Conservation (phyloP, 2,329 filamentous ascomycete species). For the Fusarium anguioides region DNA sequence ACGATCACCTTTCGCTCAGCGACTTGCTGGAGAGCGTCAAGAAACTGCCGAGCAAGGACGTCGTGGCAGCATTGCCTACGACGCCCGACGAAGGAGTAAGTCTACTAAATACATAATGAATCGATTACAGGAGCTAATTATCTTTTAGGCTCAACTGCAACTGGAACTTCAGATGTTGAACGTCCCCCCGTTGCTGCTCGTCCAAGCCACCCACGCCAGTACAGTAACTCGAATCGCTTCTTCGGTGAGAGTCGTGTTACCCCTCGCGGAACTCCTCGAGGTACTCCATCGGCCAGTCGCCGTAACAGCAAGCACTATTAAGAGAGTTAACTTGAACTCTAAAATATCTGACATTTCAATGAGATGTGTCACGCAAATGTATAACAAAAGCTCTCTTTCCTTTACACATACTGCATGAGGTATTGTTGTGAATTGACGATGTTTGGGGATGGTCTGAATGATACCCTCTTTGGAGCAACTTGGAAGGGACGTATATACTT, state of each 20-base stretch:
- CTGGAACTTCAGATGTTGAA: slow-evolving; percentile 12
- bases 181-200: slow-evolving; percentile 30
- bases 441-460: not conserved
- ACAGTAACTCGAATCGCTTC: slow-evolving; percentile 55
- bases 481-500: not conserved
- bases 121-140: slow-evolving; percentile 7
- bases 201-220: slow-evolving; percentile 44
- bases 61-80: slow-evolving; percentile 44
- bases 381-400: too few relatives aligned
- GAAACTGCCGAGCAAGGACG: slow-evolving; percentile 47
- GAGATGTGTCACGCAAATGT: too few relatives aligned
- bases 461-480: slow-evolving; percentile 6
- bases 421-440: not conserved
- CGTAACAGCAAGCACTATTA: slow-evolving; percentile 19
- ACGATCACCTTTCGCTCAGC: slow-evolving; percentile 73
- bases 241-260: slow-evolving; percentile 56
- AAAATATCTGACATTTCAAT: too few relatives aligned
- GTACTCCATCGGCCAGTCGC: slow-evolving; percentile 53
- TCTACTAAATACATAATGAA: not conserved
- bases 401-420: too few relatives aligned
- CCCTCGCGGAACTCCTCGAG: slow-evolving; percentile 51
- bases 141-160: slow-evolving; percentile 40
- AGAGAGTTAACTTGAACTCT: not conserved
- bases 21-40: slow-evolving; percentile 60
- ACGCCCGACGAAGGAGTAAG: slow-evolving; percentile 46